phyloP scores from a whole-genome alignment of 805 yeast genomes.

The Alloascoidea hylecoeti region DNA sequence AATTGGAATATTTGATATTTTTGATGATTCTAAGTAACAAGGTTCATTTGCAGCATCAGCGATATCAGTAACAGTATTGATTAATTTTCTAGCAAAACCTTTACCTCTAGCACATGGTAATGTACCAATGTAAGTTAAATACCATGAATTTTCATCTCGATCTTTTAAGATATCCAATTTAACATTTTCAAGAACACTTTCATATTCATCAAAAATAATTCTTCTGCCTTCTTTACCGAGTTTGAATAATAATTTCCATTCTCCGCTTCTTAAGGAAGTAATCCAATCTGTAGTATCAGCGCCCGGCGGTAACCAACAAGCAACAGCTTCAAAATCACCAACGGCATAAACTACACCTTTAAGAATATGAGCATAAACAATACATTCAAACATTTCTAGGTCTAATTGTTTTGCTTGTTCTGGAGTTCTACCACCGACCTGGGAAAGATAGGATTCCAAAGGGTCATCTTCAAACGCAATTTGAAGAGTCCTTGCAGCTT shows the following conservation, averaged over 20 bases:
- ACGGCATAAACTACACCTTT: constrained; percentile 35
- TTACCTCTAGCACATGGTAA: constrained; percentile 43
- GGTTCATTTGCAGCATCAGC: constrained; percentile 19
- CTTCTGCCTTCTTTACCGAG: constrained; percentile 28
- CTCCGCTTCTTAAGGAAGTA: constrained; percentile 11
- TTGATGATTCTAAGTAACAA: constrained; percentile 41
- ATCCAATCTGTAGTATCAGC: constrained; percentile 9
- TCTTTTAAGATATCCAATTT: constrained; percentile 28
- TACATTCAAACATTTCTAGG: constrained; percentile 35
- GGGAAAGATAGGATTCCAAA: constrained; percentile 33
- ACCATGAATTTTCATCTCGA: constrained; percentile 30
- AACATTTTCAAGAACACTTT: constrained; percentile 28
- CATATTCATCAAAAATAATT: constrained; percentile 34
- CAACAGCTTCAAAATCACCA: constrained; percentile 32
- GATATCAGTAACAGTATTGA: constrained; percentile 33
- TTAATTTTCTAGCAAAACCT: constrained; percentile 37
- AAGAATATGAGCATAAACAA: constrained; percentile 35
- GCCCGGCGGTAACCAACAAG: constrained; percentile 18
- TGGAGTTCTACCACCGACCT: constrained; percentile 21
- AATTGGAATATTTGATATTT: constrained; percentile 34
- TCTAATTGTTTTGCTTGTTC: constrained; percentile 26
- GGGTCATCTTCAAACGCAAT: constrained; percentile 41
- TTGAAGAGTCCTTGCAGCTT: constrained; percentile 39
- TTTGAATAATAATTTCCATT: constrained; percentile 22
- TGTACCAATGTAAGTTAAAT: constrained; percentile 43